Percentiles rank a stretch among this genome's conserved stretches.
Conservation (phyloP, 106 monocot species). For the Dioscorea alata region DNA sequence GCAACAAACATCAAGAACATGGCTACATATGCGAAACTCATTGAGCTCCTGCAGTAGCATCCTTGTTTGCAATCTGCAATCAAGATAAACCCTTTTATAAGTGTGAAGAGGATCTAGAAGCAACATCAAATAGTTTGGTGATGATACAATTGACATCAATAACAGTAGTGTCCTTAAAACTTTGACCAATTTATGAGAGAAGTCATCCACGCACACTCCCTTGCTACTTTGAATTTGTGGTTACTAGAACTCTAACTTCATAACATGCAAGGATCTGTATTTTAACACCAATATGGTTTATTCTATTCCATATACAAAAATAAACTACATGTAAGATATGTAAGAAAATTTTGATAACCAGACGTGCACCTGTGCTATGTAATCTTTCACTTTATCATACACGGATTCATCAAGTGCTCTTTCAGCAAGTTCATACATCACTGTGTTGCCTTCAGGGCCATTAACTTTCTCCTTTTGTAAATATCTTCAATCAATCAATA, state of each 20-base stretch:
- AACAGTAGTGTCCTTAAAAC: neutral
- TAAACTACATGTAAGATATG: neutral
- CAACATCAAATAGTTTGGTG: too few relatives aligned
- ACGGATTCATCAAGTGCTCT: constrained; percentile 73
- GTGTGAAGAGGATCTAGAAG: neutral
- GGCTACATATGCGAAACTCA: neutral
- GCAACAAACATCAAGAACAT: too few relatives aligned
- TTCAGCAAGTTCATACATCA: constrained; percentile 92
- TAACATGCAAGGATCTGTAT: neutral
- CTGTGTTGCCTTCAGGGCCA: constrained; percentile 58
- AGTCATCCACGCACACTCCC: too few relatives aligned
- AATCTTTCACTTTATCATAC: constrained; percentile 45
- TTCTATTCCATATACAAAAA: too few relatives aligned
- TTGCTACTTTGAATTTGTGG: too few relatives aligned
- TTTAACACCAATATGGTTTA: neutral
- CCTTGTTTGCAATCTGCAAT: constrained; percentile 14
- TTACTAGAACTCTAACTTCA: neutral
- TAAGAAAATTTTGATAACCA: neutral
- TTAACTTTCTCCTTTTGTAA: constrained; percentile 79
- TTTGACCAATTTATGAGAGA: too few relatives aligned
- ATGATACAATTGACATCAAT: neutral
- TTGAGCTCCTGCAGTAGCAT: neutral
- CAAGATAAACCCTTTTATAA: neutral
- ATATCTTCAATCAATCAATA: constrained; percentile 49
- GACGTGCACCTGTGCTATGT: constrained; percentile 48